Conservation (phyloP, 1,139 yeast genomes). For the Candida dubliniensis region DNA sequence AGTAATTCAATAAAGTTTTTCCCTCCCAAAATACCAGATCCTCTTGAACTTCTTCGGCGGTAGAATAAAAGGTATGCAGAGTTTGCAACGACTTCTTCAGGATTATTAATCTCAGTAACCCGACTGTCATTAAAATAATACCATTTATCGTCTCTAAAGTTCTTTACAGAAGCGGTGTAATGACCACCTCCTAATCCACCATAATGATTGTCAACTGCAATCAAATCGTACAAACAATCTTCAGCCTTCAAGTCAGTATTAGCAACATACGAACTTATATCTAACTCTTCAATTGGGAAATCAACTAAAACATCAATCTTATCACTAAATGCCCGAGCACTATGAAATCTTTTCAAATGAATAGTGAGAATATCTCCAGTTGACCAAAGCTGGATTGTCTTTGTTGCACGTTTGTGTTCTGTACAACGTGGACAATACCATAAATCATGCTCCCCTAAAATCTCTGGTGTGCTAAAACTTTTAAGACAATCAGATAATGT, state of each 20-base stretch:
- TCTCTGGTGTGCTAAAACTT: slow-evolving; percentile 77
- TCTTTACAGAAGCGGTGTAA: slow-evolving; percentile 86
- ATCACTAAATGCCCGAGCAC: slow-evolving; percentile 82
- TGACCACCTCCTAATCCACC: slow-evolving; percentile 99
- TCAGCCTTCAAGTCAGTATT: slow-evolving; percentile 34
- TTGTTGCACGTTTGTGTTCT: slow-evolving; percentile 88
- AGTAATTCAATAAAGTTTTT: slow-evolving; percentile 27
- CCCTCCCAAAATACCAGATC: slow-evolving; percentile 38
- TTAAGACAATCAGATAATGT: slow-evolving; percentile 74
- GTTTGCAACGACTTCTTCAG: slow-evolving; percentile 65
- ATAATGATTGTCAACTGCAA: slow-evolving; percentile 92
- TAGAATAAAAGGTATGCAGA: slow-evolving; percentile 90
- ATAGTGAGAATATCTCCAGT: slow-evolving; percentile 88
- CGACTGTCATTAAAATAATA: slow-evolving; percentile 87
- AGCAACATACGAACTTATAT: slow-evolving; percentile 59
- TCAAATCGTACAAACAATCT: slow-evolving; percentile 63
- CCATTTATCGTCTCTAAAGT: slow-evolving; percentile 78
- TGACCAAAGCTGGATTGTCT: slow-evolving; percentile 87
- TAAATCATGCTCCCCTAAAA: slow-evolving; percentile 82
- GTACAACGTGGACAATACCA: slow-evolving; percentile 95
- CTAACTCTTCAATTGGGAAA: slow-evolving; percentile 84
- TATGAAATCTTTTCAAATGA: slow-evolving; percentile 88
- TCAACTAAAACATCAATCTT: slow-evolving; percentile 83
- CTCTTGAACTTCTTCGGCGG: slow-evolving; percentile 47
- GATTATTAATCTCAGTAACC: slow-evolving; percentile 59